A percentile compares a stretch with the other conserved stretches of the same genome.
These are phyloP conservation scores for Avena atlantica DNA, from an alignment of 176 grass and related monocot genomes.

Conservation along the genomic window DNA sequence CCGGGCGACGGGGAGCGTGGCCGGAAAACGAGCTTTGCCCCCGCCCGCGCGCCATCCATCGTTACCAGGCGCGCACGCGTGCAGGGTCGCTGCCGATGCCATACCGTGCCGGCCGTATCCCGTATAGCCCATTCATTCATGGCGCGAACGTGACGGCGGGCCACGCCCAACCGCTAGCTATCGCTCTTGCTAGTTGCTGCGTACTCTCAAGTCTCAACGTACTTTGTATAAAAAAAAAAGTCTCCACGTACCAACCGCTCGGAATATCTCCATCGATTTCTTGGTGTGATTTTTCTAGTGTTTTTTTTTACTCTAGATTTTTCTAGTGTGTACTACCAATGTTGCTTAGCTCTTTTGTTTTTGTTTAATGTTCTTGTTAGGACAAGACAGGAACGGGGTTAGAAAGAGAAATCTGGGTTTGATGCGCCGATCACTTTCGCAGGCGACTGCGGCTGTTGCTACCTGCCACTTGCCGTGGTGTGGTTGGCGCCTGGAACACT, in stretches of 20 bases:
- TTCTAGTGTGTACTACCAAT: no score
- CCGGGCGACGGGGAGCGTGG: not conserved
- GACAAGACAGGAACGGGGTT: not conserved
- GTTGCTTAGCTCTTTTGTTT: not conserved
- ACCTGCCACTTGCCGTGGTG: slow-evolving; percentile 22
- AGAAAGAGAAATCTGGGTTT: not conserved
- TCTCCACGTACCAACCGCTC: slow-evolving; percentile 8
- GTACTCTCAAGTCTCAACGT: not conserved
- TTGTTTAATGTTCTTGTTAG: not conserved
- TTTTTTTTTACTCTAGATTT: no score
- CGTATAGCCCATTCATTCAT: not conserved
- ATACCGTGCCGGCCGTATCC: not conserved
- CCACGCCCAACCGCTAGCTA: not conserved
- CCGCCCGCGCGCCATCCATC: not conserved
- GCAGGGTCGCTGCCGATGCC: not conserved
- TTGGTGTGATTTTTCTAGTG: no score
- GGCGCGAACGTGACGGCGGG: slow-evolving; percentile 22
- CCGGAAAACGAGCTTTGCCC: not conserved
- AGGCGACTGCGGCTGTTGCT: not conserved
- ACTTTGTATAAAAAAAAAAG: not conserved
- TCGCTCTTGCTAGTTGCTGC: not conserved
- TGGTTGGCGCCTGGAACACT: slow-evolving; percentile 21
- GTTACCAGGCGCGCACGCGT: not conserved
- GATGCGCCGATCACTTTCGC: slow-evolving; percentile 9
- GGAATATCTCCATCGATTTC: not conserved